Evolutionary conservation across 306 rosid species (phyloP), one percentile per base, ranked within the genome.

Genomic region (Vigna hirtella): DNA sequence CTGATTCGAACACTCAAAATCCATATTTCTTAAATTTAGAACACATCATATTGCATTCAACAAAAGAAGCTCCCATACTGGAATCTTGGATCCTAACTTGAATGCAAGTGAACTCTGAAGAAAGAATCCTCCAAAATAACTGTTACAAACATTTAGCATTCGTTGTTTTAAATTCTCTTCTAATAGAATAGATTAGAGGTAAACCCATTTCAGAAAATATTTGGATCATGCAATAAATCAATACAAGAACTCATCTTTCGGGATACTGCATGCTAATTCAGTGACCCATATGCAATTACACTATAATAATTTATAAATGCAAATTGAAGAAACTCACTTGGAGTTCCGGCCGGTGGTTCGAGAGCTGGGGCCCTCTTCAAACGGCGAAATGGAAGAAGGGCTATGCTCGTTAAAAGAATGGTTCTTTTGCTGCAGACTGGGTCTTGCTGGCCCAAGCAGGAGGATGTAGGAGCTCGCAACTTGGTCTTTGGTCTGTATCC

Each of bases 341-440:
- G 18, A 26, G 75, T 32, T 57, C 36, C 5, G 4, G 58, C 2
- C 10, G 15, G 63, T 18, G 62, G 67, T 73, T 88, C 88, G 73
- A 89, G 63, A 83, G 98, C 97, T 8, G 62, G 40, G 36, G 89
- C 98, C 9, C 36, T 16, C 34, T 61, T 86, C 51, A 87, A 85
- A 12, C 86, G 89, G 34, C 93, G 77, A 24, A 91, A 74, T 0
- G 99, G 99, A 79, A 93, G 86, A 82, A 90, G 77, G 5, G 93
- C 76, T 59, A 92, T 58, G 32, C 94, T 93, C 82, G 91, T 84
- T 36, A 89, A 79, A 18, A 95, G 14, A 84, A 88, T 48, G 9
- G 87, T 78, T 85, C 96, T 88, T 80, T 88, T 91, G 62, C 90
- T 82, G 73, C 85, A 70, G 34, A 72, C 52, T 38, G 79, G 79